Percentiles rank a stretch among this genome's conserved stretches.
phyloP scores from a whole-genome alignment of 306 rosid species.

The Acmispon strigosus region DNA sequence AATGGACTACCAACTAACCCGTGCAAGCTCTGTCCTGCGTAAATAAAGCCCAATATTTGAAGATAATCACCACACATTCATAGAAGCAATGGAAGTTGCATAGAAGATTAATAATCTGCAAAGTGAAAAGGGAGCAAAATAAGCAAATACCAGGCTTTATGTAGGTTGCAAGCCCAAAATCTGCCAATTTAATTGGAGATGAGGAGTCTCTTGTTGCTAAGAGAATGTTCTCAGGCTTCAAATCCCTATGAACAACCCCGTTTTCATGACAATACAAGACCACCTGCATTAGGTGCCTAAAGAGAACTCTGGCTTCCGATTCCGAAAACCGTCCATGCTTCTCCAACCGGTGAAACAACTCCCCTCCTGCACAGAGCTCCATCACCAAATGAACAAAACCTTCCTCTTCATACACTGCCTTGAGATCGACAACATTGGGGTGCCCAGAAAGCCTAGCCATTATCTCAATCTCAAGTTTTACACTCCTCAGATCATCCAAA shows the following conservation, averaged over 20 bases:
- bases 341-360: slow-evolving; percentile 72
- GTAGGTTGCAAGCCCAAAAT: slow-evolving; percentile 89
- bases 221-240: slow-evolving; percentile 85
- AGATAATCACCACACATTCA: slow-evolving; percentile 11
- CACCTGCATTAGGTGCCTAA: slow-evolving; percentile 74
- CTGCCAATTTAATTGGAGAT: slow-evolving; percentile 80
- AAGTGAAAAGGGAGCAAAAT: slow-evolving; percentile 21
- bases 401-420: slow-evolving; percentile 84
- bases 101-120: slow-evolving; percentile 8
- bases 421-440: slow-evolving; percentile 82
- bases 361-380: slow-evolving; percentile 98
- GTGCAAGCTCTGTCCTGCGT: slow-evolving; percentile 74
- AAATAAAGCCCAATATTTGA: slow-evolving; percentile 28
- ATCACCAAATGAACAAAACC: slow-evolving; percentile 77
- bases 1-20: slow-evolving; percentile 94
- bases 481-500: slow-evolving; percentile 57
- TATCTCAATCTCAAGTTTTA: slow-evolving; percentile 82
- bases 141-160: slow-evolving; percentile 65
- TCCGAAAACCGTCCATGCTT: slow-evolving; percentile 70
- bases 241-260: slow-evolving; percentile 82
- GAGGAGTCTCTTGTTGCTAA: slow-evolving; percentile 62
- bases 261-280: slow-evolving; percentile 81
- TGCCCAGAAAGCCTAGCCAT: slow-evolving; percentile 85
- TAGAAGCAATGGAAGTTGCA: neutral
- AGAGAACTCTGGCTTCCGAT: slow-evolving; percentile 64